Base-by-base conservation (phyloP, 179 eudicot genomes). In the Beta macrorhiza region DNA sequence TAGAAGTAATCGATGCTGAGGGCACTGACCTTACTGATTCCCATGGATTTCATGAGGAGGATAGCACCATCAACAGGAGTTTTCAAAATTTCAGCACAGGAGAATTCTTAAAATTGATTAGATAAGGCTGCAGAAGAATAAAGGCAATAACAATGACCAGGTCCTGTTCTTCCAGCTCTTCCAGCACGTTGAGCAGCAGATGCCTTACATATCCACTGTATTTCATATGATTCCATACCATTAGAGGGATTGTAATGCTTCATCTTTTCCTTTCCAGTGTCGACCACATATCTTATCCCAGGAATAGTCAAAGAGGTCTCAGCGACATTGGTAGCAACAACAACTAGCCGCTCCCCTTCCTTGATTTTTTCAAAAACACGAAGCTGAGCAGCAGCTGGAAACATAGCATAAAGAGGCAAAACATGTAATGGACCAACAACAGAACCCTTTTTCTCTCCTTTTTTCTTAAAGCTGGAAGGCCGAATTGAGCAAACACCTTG, bases 81-180 rank as follows among this genome's bases (percentile, higher is more conserved):
- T 88, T 94, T 97, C 72, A 84, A 86, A 78, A 97, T 97, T 83
- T 93, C 98, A 83, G 98, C 84, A 79, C 75, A 70, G 16, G 98
- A 94, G 85, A 91, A 91, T 19, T 91, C 92, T 11, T 87, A 79
- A 74, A 97, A 93, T n/a, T 81, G 78, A 77, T 91, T 86, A 78
- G 72, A 88, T 67, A 91, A 88, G 22, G 84, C 93, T 29, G 97
- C 95, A 52, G 95, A 83, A 86, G 97, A 90, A 86, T 94, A 97
- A 55, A 97, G 91, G 80, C 92, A 91, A 85, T 92, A 94, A 77
- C 99, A 97, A 72, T 93, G 97, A 83, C 98, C 98, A 72, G 99
- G 97, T 59, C 93, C 93, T 3, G 99, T 97, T 89, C 99, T 92
- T 87, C 99, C 99, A 77, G 99, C 97, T 87, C 99, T 90, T 85